phyloP scores from a whole-genome alignment of 1,139 yeast species.

The Lodderomyces pseudojiufengensis region DNA sequence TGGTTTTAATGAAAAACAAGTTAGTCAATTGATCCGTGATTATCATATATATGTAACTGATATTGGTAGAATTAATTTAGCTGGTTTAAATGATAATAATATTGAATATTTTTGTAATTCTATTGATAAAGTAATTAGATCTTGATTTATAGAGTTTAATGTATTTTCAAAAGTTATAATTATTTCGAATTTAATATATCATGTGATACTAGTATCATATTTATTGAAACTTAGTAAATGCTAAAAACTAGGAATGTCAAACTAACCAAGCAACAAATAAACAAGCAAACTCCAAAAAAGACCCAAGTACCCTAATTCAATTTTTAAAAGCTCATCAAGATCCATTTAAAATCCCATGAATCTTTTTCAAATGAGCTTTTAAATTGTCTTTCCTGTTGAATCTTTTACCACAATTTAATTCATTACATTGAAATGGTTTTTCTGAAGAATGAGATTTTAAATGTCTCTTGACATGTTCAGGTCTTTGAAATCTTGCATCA shows the following conservation, averaged over 20 bases:
- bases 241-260: too few relatives aligned
- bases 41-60: conserved; percentile 36
- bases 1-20: conserved; percentile 35
- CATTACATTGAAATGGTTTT: conserved; percentile 76
- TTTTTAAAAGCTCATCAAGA: too few relatives aligned
- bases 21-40: conserved; percentile 25
- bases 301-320: background rate
- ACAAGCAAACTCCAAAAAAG: too few relatives aligned
- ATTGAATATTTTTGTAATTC: conserved; percentile 34
- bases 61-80: conserved; percentile 42
- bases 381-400: conserved; percentile 70
- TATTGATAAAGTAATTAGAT: conserved; percentile 38
- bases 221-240: too few relatives aligned
- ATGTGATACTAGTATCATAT: too few relatives aligned
- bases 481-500: conserved; percentile 72
- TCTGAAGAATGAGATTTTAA: conserved; percentile 84
- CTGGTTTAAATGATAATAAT: conserved; percentile 38
- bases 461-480: conserved; percentile 91
- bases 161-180: too few relatives aligned
- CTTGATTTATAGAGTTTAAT: background rate
- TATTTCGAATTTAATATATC: too few relatives aligned
- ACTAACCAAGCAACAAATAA: too few relatives aligned
- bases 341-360: conserved; percentile 34
- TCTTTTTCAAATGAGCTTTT: conserved; percentile 66
- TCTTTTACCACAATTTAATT: conserved; percentile 69